Evolutionary conservation across 768 basidiomycete species (phyloP).

Genomic region (Pleurotus giganteus): DNA sequence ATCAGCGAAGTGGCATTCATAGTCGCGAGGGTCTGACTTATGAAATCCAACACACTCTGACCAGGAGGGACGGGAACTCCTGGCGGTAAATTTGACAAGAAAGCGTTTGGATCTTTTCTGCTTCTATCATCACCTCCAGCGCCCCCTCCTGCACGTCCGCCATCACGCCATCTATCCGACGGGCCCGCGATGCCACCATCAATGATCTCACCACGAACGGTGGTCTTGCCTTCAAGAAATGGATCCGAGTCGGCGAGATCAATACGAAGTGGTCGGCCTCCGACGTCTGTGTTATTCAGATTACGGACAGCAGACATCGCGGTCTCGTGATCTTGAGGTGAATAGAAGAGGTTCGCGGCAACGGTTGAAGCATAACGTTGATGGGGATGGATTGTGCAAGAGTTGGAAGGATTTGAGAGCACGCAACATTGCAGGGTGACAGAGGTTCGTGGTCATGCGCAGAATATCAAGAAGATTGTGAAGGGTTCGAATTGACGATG

Average conservation of each 20-base stretch:
- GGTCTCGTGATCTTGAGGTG: slow-evolving; percentile 83
- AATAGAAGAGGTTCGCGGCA: no score
- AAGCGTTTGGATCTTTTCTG: slow-evolving; percentile 43
- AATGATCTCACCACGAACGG: slow-evolving; percentile 77
- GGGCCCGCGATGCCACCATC: slow-evolving; percentile 65
- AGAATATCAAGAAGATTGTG: neutral
- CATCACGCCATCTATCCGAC: slow-evolving; percentile 52
- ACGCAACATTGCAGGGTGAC: no score
- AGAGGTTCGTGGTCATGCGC: no score
- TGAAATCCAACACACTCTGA: slow-evolving; percentile 71
- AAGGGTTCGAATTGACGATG: neutral
- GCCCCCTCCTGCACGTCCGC: slow-evolving; percentile 37
- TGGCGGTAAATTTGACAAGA: slow-evolving; percentile 67
- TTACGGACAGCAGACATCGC: slow-evolving; percentile 95
- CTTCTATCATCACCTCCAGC: slow-evolving; percentile 21
- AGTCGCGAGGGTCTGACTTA: slow-evolving; percentile 80
- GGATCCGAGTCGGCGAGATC: slow-evolving; percentile 94
- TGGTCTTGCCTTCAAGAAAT: slow-evolving; percentile 87
- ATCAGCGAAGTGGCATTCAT: slow-evolving; percentile 84
- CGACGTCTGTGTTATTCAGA: slow-evolving; percentile 88
- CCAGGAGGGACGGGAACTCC: slow-evolving; percentile 77
- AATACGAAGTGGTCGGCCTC: slow-evolving; percentile 89
- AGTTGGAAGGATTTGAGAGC: slow-evolving; percentile 10
- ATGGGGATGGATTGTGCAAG: slow-evolving; percentile 14
- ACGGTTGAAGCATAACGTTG: no score